Evolutionary conservation across 768 basidiomycete species (phyloP), one percentile per base, ranked within the genome.

Genomic region (Boletus vinaceobasis): DNA sequence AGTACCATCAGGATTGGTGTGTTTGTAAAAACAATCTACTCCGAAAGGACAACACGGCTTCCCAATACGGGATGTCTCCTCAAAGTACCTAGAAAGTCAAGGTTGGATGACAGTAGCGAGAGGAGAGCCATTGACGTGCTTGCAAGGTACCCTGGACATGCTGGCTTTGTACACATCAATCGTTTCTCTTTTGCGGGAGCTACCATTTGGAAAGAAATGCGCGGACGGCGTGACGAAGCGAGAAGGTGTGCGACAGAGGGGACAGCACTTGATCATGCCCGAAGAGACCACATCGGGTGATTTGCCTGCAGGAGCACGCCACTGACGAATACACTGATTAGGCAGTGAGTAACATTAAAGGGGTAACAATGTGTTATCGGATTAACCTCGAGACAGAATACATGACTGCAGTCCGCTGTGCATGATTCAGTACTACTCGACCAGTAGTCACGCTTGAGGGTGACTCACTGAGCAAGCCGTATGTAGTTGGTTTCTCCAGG

Each of bases 1-100:
- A 9, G 86, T 81, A 11, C 89, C 90, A 59, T 91, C 89, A 0
- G 73, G 70, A 26, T 86, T 84, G 46, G 73, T 60, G 64, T 93
- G 90, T 60, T 82, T 79, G 65, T 90, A 93, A 67, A 93, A 90
- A 65, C 90, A 93, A 55, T 92, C 90, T 45, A 76, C 75, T 40
- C 90, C 90, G 60, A 88, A 93, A 1, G 88, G 90, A 69, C 90
- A 93, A 50, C 79, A 79, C 1, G 84, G 84, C 44, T 73, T 75
- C 15, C 63, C 62, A 43, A 70, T 68, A 8, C 68, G 66, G 37
- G 73, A 73, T 4, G 87, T 84, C 40, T 74, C 66, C 55, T 79
- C 73, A 67, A 90, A 90, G 63, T 88, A 84, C 48, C 87, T 89
- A 33, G 9, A 35, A 23, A 14, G 42, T 43, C 42, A 26, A 31